Evolutionary conservation across 768 basidiomycete genomes (phyloP), one percentile per base, ranked within the genome.

Genomic region (Hygrophorus russula): DNA sequence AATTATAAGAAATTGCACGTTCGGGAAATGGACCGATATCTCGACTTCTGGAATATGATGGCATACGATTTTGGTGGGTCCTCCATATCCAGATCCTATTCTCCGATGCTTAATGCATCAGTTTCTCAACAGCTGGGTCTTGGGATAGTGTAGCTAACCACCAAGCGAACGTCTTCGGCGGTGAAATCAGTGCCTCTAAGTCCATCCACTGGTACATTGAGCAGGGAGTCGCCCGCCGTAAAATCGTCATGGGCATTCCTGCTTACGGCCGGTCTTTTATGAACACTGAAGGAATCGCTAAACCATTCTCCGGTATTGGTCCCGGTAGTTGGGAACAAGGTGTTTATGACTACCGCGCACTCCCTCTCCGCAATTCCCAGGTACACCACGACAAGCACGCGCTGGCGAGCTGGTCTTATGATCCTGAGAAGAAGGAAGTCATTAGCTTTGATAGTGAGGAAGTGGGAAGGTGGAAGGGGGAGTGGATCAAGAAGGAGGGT

Each of bases 41-140:
- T 99, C 17, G 86, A 90, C 55, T 92, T 97, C 59, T 98, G 92
- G 93, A 98, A 99, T 58, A 63, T 99, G 59, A 99, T 99, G 96
- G 80, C 83, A 1, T 89, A 90, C 51, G 87, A 89, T 57, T 89
- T 82, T 53, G 74, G 83, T 82, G 50, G 44, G 72, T 61, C 20
- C 37, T 15, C 30, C 18, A 11, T 32, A 13, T 24, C 4, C 42
- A 11, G 32, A 28, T 33, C 30, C 18, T n/a, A 13, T 35, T 42
- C 20, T 11, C 27, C 27, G n/a, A 35, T 28, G 14, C 32, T 30
- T 13, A 5, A 34, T 37, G 17, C 24, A 11, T 44, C 20, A 19
- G 36, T 19, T 15, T 15, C 31, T 41, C 34, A 14, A 17, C 45
- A 85, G 82, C 82, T 48, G 84, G 85, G 17, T 84, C 83, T 15